These are phyloP conservation scores for Lasiosphaeria hispida DNA, from an alignment of 495 filamentous ascomycete genomes.

Conservation along the genomic window DNA sequence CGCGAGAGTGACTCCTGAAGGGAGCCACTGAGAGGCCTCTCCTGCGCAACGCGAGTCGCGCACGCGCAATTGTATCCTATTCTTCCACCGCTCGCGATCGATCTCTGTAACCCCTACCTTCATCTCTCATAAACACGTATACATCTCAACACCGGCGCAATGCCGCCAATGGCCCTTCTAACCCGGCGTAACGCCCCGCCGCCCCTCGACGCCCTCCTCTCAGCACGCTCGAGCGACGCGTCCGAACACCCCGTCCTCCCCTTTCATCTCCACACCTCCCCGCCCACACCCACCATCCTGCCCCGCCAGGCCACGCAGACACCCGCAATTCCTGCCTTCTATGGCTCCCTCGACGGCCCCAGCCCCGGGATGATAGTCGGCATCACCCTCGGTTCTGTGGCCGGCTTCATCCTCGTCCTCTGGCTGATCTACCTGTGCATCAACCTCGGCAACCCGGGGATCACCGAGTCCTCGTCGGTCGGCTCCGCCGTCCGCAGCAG, in stretches of 20 bases:
- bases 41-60: too few relatives aligned
- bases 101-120: too few relatives aligned
- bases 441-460: constrained; percentile 41
- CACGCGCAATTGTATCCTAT: too few relatives aligned
- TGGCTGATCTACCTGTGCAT: constrained; percentile 71
- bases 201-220: too few relatives aligned
- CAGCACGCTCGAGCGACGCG: too few relatives aligned
- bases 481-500: constrained; percentile 36
- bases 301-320: constrained; percentile 1
- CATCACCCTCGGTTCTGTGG: constrained; percentile 79
- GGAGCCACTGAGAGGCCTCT: too few relatives aligned
- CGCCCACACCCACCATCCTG: not conserved
- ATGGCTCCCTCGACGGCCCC: constrained; percentile 62
- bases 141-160: too few relatives aligned
- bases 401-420: constrained; percentile 74
- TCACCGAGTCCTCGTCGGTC: constrained; percentile 25
- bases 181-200: too few relatives aligned
- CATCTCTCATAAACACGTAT: too few relatives aligned
- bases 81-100: too few relatives aligned
- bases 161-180: too few relatives aligned
- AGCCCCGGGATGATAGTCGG: constrained; percentile 73
- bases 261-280: constrained; percentile 2
- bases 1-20: too few relatives aligned
- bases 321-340: constrained; percentile 61
- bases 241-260: not conserved